phyloP scores from a whole-genome alignment of 805 yeast species.

The Ogataea haglerorum region DNA sequence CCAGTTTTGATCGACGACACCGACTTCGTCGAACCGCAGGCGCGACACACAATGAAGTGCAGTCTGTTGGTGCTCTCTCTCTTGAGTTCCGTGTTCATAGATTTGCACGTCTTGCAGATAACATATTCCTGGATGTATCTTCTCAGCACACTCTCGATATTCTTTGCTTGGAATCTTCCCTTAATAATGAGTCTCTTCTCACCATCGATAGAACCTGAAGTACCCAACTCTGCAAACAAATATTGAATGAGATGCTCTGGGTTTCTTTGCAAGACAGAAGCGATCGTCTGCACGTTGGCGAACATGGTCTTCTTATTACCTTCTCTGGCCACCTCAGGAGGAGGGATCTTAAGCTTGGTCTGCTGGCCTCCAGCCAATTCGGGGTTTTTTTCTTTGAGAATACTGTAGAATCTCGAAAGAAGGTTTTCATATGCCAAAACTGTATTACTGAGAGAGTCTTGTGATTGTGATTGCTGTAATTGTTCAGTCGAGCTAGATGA shows the following conservation, averaged over 20 bases:
- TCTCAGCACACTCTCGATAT: conserved; percentile 93
- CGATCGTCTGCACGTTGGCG: conserved; percentile 92
- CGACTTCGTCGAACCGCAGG: conserved; percentile 96
- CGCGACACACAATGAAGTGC: conserved; percentile 95
- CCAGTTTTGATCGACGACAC: conserved; percentile 98
- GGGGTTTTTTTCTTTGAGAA: conserved; percentile 91
- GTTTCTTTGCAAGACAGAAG: conserved; percentile 90
- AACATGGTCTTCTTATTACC: conserved; percentile 95
- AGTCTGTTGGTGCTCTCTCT: conserved; percentile 95
- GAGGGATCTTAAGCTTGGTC: conserved; percentile 94
- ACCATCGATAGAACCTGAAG: conserved; percentile 98
- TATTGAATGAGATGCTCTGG: conserved; percentile 97
- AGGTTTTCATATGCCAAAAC: conserved; percentile 65
- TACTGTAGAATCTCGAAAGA: conserved; percentile 78
- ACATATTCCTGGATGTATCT: conserved; percentile 96
- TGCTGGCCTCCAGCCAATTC: conserved; percentile 96
- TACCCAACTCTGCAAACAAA: conserved; percentile 97
- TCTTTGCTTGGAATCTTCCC: conserved; percentile 98
- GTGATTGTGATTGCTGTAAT: conserved; percentile 18
- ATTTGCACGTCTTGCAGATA: conserved; percentile 97
- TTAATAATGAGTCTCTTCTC: conserved; percentile 93
- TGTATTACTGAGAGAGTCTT: conserved; percentile 43
- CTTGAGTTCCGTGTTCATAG: conserved; percentile 92
- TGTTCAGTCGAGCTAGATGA: conserved; percentile 13
- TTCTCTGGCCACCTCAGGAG: conserved; percentile 95